Evolutionary conservation across 164 flowering plant species (phyloP).

Genomic region (Euptelea pleiosperma): DNA sequence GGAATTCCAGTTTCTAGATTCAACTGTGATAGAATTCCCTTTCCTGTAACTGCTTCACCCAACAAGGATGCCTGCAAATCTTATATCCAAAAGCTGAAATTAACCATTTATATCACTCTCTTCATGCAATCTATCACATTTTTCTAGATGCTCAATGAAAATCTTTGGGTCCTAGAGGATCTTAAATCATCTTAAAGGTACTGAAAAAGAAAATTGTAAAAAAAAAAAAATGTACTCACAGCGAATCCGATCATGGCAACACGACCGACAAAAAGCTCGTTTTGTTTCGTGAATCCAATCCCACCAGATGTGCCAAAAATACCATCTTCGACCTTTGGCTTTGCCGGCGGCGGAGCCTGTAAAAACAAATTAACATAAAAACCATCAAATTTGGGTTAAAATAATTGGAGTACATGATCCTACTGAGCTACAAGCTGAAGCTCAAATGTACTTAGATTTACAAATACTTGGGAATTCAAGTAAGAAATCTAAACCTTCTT

Average conservation of each 20-base stretch:
- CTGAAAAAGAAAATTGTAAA: not conserved
- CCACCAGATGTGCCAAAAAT: slow-evolving; percentile 97
- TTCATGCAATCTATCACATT: no score
- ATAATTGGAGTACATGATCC: not conserved
- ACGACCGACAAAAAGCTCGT: slow-evolving; percentile 96
- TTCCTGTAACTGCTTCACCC: slow-evolving; percentile 94
- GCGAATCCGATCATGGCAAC: slow-evolving; percentile 99
- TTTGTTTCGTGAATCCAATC: slow-evolving; percentile 92
- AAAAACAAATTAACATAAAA: no score
- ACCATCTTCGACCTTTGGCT: slow-evolving; percentile 83
- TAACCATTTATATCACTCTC: not conserved
- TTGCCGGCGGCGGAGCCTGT: slow-evolving; percentile 38
- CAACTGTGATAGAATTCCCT: slow-evolving; percentile 85
- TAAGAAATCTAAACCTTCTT: slow-evolving; percentile 45
- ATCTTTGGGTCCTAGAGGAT: no score
- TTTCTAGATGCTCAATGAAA: no score
- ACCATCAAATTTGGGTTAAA: no score
- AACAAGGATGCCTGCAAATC: slow-evolving; percentile 78
- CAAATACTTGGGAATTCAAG: not conserved
- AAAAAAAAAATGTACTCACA: slow-evolving; percentile 38
- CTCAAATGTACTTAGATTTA: not conserved
- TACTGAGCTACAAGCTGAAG: not conserved
- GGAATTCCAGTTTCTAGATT: slow-evolving; percentile 95
- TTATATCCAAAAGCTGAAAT: no score
- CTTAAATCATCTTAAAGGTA: no score